phyloP scores from a whole-genome alignment of 352 stramenopile genomes.

The Globisporangium alternatum region DNA sequence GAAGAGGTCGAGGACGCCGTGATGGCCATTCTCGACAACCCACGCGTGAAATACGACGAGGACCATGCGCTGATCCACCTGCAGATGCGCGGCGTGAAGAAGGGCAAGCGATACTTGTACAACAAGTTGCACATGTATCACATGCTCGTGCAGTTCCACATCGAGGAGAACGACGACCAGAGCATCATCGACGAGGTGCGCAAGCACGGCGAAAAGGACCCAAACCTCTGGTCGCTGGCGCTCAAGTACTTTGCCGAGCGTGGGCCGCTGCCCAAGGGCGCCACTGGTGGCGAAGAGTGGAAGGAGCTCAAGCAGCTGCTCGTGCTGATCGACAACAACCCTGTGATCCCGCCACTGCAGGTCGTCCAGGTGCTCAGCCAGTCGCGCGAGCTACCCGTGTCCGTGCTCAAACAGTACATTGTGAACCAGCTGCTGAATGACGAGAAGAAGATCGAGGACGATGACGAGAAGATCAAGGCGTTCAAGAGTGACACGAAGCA shows the following conservation, averaged over 20 bases:
- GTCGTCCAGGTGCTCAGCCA: conserved; percentile 86
- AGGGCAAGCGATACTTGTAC: conserved; percentile 92
- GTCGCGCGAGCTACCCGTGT: conserved; percentile 74
- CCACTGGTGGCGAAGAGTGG: conserved; percentile 62
- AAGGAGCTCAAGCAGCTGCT: conserved; percentile 79
- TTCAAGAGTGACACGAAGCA: conserved; percentile 87
- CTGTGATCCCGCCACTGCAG: conserved; percentile 79
- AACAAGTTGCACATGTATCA: conserved; percentile 94
- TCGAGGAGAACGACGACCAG: conserved; percentile 89
- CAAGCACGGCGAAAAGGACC: conserved; percentile 87
- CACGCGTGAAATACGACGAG: conserved; percentile 88
- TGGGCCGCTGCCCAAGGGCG: conserved; percentile 66
- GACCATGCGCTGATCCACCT: conserved; percentile 93
- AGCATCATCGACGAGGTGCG: conserved; percentile 89
- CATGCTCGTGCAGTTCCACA: conserved; percentile 94
- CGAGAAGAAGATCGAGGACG: conserved; percentile 80
- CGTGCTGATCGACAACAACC: conserved; percentile 72
- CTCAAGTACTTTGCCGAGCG: conserved; percentile 90
- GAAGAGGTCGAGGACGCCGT: conserved; percentile 80
- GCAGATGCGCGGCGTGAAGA: conserved; percentile 91
- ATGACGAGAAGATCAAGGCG: conserved; percentile 84
- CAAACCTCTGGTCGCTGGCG: conserved; percentile 88
- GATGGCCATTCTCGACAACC: conserved; percentile 88
- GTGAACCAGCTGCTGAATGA: conserved; percentile 80
- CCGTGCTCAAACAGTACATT: conserved; percentile 84